These are phyloP conservation scores for Stachybotrys echinatus DNA, from an alignment of 2,329 filamentous ascomycete species.

Conservation along the genomic window DNA sequence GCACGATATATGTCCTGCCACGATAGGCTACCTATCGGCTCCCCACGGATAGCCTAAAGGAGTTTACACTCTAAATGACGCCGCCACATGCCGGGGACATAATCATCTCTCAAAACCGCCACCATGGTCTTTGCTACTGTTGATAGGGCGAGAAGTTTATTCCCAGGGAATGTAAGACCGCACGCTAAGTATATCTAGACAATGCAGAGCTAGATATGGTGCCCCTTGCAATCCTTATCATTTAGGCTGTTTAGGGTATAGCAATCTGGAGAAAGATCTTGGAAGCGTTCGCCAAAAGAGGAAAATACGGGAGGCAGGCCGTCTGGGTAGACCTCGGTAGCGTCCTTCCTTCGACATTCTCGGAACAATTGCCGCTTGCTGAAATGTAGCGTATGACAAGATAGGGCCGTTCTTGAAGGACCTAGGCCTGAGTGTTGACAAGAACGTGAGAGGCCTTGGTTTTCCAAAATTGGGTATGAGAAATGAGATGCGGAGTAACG, in stretches of 20 bases:
- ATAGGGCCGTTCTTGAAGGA: no score
- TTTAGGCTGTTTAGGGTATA: not conserved
- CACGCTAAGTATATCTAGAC: constrained; percentile 2
- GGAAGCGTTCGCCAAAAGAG: no score
- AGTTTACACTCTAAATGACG: constrained; percentile 3
- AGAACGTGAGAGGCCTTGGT: no score
- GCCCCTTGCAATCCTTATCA: not conserved
- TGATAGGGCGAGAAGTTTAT: constrained; percentile 6
- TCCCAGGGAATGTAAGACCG: constrained; percentile 4
- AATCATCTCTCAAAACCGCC: constrained; percentile 1
- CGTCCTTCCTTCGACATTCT: no score
- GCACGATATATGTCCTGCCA: not conserved
- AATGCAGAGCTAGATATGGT: constrained; percentile 3
- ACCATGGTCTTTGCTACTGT: constrained; percentile 6
- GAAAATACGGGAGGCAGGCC: no score
- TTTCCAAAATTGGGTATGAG: no score
- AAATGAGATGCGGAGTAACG: no score
- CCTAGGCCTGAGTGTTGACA: no score
- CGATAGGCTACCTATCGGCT: not conserved
- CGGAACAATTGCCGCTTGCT: no score
- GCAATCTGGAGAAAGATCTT: not conserved
- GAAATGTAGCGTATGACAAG: no score
- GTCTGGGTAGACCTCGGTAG: no score
- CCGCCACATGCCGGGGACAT: constrained; percentile 9
- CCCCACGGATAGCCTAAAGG: not conserved